Evolutionary conservation across 208 protist genomes (phyloP).

Genomic region (Trypanosoma mega): DNA sequence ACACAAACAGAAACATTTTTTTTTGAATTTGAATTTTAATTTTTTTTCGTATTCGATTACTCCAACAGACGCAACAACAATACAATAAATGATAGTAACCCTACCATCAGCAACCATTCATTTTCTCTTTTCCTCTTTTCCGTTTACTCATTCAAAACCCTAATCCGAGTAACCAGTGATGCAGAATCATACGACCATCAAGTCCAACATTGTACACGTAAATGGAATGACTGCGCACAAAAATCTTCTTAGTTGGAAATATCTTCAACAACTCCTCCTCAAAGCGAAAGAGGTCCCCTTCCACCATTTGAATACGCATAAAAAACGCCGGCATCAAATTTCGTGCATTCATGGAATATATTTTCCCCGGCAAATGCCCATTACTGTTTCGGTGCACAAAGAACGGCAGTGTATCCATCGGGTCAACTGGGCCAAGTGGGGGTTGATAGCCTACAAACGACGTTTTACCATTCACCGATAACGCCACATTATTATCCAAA

Average conservation of each 20-base stretch:
- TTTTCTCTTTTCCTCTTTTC: background rate
- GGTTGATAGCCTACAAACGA: conserved; percentile 71
- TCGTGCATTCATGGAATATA: conserved; percentile 68
- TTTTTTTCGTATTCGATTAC: background rate
- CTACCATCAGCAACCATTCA: background rate
- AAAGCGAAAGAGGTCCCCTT: conserved; percentile 80
- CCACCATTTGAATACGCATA: conserved; percentile 60
- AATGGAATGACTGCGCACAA: conserved; percentile 62
- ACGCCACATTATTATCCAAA: conserved; percentile 39
- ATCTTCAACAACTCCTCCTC: conserved; percentile 91
- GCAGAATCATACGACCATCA: conserved; percentile 69
- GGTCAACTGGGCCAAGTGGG: conserved; percentile 76
- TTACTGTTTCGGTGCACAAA: conserved; percentile 83
- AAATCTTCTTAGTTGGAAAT: conserved; percentile 89
- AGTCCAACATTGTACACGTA: conserved; percentile 83
- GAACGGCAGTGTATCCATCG: conserved; percentile 76
- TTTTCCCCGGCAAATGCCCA: conserved; percentile 65
- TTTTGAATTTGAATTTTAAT: background rate
- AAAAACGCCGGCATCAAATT: conserved; percentile 79
- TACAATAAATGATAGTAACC: conserved; percentile 11
- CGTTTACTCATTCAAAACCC: conserved; percentile 69
- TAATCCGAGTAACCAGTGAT: conserved; percentile 86
- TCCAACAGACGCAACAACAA: conserved; percentile 4
- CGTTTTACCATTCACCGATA: conserved; percentile 30
- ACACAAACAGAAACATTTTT: too few species aligned